Base-by-base conservation (phyloP, 2,329 filamentous ascomycete species). In the Pseudocercospora cruenta region DNA sequence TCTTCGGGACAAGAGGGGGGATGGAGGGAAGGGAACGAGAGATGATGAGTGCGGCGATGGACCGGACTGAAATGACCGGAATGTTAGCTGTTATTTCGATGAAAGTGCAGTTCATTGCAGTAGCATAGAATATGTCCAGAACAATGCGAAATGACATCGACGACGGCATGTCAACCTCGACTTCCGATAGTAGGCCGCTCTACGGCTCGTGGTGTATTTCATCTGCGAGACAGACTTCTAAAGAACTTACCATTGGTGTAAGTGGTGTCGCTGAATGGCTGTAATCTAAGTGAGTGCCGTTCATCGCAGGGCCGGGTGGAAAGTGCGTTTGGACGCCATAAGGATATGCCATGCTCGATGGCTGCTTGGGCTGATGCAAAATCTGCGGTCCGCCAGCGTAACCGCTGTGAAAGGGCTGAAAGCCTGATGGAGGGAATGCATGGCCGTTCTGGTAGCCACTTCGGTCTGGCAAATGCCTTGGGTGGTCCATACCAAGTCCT, bases 1-100 rank as follows among this genome's bases (percentile, higher is more conserved):
- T 70, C 87, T 62, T 24, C 63, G 51, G 2, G 49, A 22, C 8
- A 19, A 24, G 7, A 83, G 39, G 85, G 85, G 39, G 67, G 73
- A 4, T 69, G 73, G 4, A 70, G 70, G 57, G 8, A 59, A 55
- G 10, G 51, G 24, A 3, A 26, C 24, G 1, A 55, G 22, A 26
- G 51, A 26, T 26, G 51, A 14, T 28, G 51, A 31, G 51, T 55
- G 51, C 26, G 51, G 51, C 14, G 51, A 31, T 19, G 51, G 51
- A 28, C 51, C 51, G n/a, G 51, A 55, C 12, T 55, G 51, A 5
- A 24, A 19, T 12, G 8, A 31, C 1, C 1, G 5, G 51, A 43
- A 19, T 19, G 39, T 43, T 19, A 43, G 39, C 39, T 43, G 6
- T n/a, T 19, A 5, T n/a, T 43, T 19, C 39, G 16, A 19, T 19